Percentiles rank a stretch among this genome's conserved stretches.
phyloP scores from a whole-genome alignment of 768 basidiomycete species.

The Mycena capillaripes region DNA sequence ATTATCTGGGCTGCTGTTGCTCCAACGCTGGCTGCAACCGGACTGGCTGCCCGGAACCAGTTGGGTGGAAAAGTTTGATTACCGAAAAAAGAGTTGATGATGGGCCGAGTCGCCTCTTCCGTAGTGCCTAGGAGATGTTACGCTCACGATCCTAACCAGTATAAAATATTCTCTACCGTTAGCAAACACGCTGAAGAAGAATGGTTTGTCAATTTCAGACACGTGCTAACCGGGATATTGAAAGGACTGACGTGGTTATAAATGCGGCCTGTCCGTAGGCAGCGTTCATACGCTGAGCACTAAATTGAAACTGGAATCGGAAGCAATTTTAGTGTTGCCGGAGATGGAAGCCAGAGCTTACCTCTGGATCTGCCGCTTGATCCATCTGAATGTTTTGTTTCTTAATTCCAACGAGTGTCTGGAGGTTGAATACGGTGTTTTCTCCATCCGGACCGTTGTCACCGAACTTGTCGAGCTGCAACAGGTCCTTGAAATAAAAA shows the following conservation, averaged over 20 bases:
- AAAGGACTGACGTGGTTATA: slow-evolving; percentile 10
- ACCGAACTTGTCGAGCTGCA: slow-evolving; percentile 31
- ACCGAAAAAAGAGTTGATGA: slow-evolving; percentile 28
- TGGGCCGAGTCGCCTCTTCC: slow-evolving; percentile 26
- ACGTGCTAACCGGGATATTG: too few relatives aligned
- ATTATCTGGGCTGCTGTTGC: neutral
- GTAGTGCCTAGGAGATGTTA: slow-evolving; percentile 24
- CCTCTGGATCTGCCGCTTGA: slow-evolving; percentile 30
- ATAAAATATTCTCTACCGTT: slow-evolving; percentile 16
- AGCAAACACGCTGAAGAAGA: slow-evolving; percentile 25
- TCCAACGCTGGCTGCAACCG: slow-evolving; percentile 19
- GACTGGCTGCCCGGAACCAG: too few relatives aligned
- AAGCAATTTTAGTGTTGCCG: neutral
- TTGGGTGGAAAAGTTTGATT: slow-evolving; percentile 32
- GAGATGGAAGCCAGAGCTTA: neutral
- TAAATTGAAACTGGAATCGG: slow-evolving; percentile 26
- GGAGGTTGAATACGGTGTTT: slow-evolving; percentile 35
- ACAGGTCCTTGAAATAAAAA: slow-evolving; percentile 10
- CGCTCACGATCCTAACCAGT: neutral
- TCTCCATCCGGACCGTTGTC: too few relatives aligned
- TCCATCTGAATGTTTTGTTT: slow-evolving; percentile 31
- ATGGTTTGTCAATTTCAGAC: neutral
- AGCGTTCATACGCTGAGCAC: slow-evolving; percentile 17
- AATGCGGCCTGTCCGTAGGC: slow-evolving; percentile 18
- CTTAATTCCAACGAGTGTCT: slow-evolving; percentile 30